Conservation (phyloP, 495 filamentous ascomycete species). For the Trichoderma virens region DNA sequence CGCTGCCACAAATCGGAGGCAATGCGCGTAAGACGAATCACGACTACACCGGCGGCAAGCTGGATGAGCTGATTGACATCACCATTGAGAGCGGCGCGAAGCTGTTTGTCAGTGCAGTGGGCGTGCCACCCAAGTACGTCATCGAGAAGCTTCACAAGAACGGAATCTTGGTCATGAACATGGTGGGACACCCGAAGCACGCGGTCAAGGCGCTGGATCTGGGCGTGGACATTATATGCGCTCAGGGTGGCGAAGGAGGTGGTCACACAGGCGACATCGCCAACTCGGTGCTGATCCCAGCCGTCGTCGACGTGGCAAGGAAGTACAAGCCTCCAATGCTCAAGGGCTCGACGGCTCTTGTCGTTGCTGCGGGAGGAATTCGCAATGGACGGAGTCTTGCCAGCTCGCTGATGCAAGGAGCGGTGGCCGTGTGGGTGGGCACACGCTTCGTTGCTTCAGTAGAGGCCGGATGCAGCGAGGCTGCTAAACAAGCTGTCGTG, state of each 20-base stretch:
- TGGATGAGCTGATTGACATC: slow-evolving; percentile 76
- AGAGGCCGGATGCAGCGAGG: slow-evolving; percentile 68
- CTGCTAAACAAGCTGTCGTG: slow-evolving; percentile 79
- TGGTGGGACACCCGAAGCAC: slow-evolving; percentile 89
- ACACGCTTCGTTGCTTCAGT: slow-evolving; percentile 74
- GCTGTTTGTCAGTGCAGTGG: slow-evolving; percentile 77
- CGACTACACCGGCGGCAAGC: slow-evolving; percentile 79
- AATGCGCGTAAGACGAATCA: slow-evolving; percentile 78
- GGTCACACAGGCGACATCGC: slow-evolving; percentile 75
- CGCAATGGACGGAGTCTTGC: slow-evolving; percentile 65
- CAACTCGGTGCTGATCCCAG: slow-evolving; percentile 62
- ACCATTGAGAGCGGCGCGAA: slow-evolving; percentile 68
- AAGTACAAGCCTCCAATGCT: slow-evolving; percentile 48
- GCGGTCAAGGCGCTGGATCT: slow-evolving; percentile 72
- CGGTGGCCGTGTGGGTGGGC: slow-evolving; percentile 72
- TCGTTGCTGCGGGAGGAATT: slow-evolving; percentile 72
- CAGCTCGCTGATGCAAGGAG: slow-evolving; percentile 63
- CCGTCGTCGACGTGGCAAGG: slow-evolving; percentile 64
- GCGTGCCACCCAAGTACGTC: slow-evolving; percentile 62
- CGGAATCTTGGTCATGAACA: slow-evolving; percentile 82
- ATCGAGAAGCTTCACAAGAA: slow-evolving; percentile 66
- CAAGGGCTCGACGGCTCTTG: slow-evolving; percentile 44
- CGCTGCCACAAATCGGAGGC: slow-evolving; percentile 76
- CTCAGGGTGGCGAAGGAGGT: slow-evolving; percentile 76
- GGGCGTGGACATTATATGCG: slow-evolving; percentile 81